These are phyloP conservation scores for Xanthoparmelia taractica DNA, from an alignment of 495 filamentous ascomycete genomes.

Conservation along the genomic window DNA sequence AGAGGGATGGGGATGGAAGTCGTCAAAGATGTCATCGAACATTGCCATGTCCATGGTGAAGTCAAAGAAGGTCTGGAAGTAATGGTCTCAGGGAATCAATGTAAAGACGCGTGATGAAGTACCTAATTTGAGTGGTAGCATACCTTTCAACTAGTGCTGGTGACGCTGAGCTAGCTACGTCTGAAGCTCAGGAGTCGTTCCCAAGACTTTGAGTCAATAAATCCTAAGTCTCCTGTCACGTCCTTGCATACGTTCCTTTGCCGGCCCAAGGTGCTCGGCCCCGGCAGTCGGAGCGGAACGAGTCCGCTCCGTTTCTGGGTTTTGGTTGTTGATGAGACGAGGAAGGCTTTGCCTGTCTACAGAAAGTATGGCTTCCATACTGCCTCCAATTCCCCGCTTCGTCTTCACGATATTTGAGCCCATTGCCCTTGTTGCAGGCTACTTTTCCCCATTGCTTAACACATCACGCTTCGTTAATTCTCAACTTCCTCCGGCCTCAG, in stretches of 20 bases:
- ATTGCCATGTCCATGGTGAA: constrained; percentile 16
- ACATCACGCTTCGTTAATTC: constrained; percentile 52
- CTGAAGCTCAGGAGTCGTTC: not conserved
- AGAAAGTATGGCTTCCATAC: constrained; percentile 41
- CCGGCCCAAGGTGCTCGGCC: not conserved
- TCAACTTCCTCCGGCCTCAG: constrained; percentile 42
- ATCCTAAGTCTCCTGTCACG: no score
- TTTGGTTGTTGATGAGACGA: no score
- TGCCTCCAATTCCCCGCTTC: constrained; percentile 45
- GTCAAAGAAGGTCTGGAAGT: not conserved
- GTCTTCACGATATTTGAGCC: constrained; percentile 61
- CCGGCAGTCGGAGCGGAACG: not conserved
- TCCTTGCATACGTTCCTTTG: no score
- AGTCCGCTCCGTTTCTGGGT: not conserved
- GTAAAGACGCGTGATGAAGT: not conserved
- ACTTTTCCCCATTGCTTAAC: constrained; percentile 45
- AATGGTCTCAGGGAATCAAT: not conserved
- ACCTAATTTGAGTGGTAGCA: not conserved
- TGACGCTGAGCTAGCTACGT: not conserved
- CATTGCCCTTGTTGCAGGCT: constrained; percentile 53
- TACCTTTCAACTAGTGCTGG: not conserved
- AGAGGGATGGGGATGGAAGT: constrained; percentile 38
- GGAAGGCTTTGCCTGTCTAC: not conserved
- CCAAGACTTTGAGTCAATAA: no score
- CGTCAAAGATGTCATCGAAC: constrained; percentile 31